Base-by-base conservation (phyloP, 1,284 basidiomycete species). In the Phellinidium pouzarii region DNA sequence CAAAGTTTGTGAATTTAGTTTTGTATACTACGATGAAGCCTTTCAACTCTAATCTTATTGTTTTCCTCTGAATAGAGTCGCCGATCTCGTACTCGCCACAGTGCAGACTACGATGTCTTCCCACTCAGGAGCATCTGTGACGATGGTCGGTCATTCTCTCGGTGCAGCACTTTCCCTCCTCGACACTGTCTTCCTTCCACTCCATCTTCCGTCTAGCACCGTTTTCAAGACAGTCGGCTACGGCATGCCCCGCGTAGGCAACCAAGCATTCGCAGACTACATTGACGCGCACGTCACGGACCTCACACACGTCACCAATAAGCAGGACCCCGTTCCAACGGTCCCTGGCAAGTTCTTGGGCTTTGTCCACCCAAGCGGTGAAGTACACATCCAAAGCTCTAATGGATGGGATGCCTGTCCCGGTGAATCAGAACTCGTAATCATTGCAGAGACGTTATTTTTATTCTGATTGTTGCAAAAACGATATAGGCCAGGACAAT, bases 121-220 rank as follows among this genome's bases (percentile, higher is more conserved):
- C 29, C 64, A 66, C 48, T 54, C 59, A 9, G 59, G 67, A 0
- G 64, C 58, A 4, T 53, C 62, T 2, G 65, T 75, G n/a, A 67
- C 68, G 0, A 53, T 64, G 0, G 66, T 69, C 20, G 71, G 71
- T 0, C 72, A 73, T 48, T 73, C 72, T 7, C 65, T 74, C 50
- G 74, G 74, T 62, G 77, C 71, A 8, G 77, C 77, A 1, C 66
- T 79, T 50, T 63, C 75, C 1, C 64, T 78, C 14, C 65, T 80
- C n/a, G 73, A 75, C 58, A 64, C 71, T 0, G 67, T 77, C 17
- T 75, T 71, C 59, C 65, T 80, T 11, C 70, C 71, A 3, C 61
- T 75, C 19, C 71, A 76, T 53, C 64, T 80, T 3, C 67, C 72
- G 11, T 49, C 61, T 0, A 59, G 54, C 2, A 68, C 68, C 1